Evolutionary conservation across 257 asterid genomes (phyloP), one percentile per base, ranked within the genome.

Genomic region (Fraxinus americana): DNA sequence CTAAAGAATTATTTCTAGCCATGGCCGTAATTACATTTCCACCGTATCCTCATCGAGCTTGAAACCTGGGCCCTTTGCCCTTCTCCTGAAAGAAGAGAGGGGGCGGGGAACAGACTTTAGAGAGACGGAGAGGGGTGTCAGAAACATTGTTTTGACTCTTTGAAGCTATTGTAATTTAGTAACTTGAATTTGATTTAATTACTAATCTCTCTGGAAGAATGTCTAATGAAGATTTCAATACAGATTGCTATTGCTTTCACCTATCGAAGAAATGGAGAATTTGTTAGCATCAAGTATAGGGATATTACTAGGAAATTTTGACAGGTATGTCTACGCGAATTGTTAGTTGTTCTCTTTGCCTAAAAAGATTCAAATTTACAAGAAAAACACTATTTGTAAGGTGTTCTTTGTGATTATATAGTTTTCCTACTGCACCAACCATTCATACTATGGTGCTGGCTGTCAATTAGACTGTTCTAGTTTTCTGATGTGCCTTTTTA

Each of bases 231-330:
- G 73, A 23, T 41, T 45, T 79, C 38, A 59, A 38, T 76, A 61
- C 87, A 92, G 99, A 72, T 88, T 85, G 93, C 78, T 74, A 93
- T 95, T 83, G 99, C 97, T 34, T 95, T 95, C 86, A 84, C 97
- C 45, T 95, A 93, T 78, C 85, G 86, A 67, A 89, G 97, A 81
- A 84, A 93, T 78, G 92, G 90, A 66, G 81, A 75, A 68, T 92
- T 95, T 79, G 89, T 95, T 61, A 90, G 97, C 90, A 93, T 98
- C 91, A 95, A 91, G 88, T 95, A 93, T 83, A 95, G 98, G 76
- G 92, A 87, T 79, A 82, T 77, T 63, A 66, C 82, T 74, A 93
- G 93, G 80, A 89, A 59, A 45, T 94, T 94, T 83, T 94, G 97
- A 96, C 96, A 92, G 97, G 98, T 94, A 77, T 41, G 69, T 79